Percentiles rank a stretch among this genome's conserved stretches.
Evolutionary conservation across 768 basidiomycete species (phyloP).

Genomic region (Auricularia heimuer): DNA sequence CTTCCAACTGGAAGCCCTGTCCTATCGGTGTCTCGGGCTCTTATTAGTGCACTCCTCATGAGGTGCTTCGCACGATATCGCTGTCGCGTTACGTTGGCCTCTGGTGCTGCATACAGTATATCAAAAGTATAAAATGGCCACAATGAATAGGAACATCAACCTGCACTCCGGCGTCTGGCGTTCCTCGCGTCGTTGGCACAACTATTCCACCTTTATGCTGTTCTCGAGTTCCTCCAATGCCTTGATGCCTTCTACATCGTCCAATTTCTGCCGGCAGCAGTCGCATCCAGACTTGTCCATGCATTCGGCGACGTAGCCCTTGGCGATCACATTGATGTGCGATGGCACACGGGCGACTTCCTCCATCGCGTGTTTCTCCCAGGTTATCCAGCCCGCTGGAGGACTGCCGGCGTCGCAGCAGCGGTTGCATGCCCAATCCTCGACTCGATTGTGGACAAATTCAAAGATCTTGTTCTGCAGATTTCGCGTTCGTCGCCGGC

Average conservation of each 20-base stretch:
- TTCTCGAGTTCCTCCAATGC: neutral
- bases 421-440: no score
- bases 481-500: no score
- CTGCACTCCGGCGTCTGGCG: neutral
- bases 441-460: no score
- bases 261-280: neutral
- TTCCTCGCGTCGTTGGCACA: neutral
- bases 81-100: neutral
- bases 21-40: slow-evolving; percentile 53
- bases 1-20: slow-evolving; percentile 47
- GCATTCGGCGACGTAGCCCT: neutral
- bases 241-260: neutral
- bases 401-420: neutral
- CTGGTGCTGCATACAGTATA: neutral
- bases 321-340: neutral
- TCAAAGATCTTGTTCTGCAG: no score
- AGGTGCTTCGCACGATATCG: neutral
- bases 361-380: neutral
- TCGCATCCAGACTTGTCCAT: neutral
- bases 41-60: neutral
- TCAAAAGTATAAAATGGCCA: neutral
- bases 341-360: neutral
- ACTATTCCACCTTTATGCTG: neutral
- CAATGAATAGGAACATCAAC: neutral
- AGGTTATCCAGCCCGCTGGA: neutral